Percentiles rank a stretch among this genome's conserved stretches.
Conservation (phyloP, 176 grass and related monocot genomes). For the Zoysia japonica region DNA sequence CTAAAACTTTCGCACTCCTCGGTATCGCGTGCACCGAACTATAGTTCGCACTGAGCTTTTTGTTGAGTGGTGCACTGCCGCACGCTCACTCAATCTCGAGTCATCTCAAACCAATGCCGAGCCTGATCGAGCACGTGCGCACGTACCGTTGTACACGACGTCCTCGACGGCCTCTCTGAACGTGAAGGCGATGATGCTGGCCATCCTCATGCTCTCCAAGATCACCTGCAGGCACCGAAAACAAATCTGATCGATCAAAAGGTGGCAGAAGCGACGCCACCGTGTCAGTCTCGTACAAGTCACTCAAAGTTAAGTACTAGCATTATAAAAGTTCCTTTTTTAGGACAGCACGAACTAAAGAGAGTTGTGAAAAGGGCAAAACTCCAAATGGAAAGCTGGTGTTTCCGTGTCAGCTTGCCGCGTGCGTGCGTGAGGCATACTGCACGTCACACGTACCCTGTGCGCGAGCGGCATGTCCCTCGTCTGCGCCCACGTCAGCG, state of each 20-base stretch:
- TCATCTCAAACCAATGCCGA: no score
- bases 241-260: neutral
- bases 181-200: constrained; percentile 71
- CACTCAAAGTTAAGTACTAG: no score
- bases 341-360: neutral
- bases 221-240: constrained; percentile 44
- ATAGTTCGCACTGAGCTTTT: constrained; percentile 12
- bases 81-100: neutral
- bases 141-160: constrained; percentile 67
- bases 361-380: neutral
- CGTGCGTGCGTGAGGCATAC: neutral
- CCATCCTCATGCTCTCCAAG: constrained; percentile 68
- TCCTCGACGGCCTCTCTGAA: constrained; percentile 73
- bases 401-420: neutral
- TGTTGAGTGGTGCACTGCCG: neutral
- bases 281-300: neutral
- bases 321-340: no score
- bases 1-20: neutral
- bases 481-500: constrained; percentile 64
- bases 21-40: neutral
- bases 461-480: constrained; percentile 59
- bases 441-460: constrained; percentile 21
- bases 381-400: neutral
- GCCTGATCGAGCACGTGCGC: neutral
- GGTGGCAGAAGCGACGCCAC: neutral